Percentiles rank a stretch among this genome's conserved stretches.
Evolutionary conservation across 73 alveolate genomes (phyloP).

Genomic region (Tetrahymena thermophila): DNA sequence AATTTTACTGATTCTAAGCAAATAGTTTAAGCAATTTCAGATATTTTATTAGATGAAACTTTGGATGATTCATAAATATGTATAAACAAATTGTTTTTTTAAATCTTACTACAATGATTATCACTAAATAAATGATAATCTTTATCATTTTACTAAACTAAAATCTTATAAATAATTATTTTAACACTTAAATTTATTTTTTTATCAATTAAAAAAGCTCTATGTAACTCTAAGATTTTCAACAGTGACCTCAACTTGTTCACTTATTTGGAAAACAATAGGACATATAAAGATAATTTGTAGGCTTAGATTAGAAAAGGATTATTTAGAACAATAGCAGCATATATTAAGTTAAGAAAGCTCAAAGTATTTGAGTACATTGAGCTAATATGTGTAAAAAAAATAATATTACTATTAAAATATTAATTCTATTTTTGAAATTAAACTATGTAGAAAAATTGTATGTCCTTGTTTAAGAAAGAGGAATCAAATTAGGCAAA

Average conservation of each 20-base stretch:
- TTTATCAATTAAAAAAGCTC: not conserved
- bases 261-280: slow-evolving; percentile 6
- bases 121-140: too few species aligned
- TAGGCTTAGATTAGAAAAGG: slow-evolving; percentile 19
- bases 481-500: slow-evolving; percentile 30
- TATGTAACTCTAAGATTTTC: slow-evolving; percentile 11
- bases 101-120: not conserved
- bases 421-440: not conserved
- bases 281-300: slow-evolving; percentile 5
- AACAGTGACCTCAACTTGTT: slow-evolving; percentile 9
- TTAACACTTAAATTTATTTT: not conserved
- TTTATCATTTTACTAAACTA: too few species aligned
- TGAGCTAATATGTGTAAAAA: slow-evolving; percentile 5
- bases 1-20: not conserved
- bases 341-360: slow-evolving; percentile 3
- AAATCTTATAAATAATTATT: too few species aligned
- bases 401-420: not conserved
- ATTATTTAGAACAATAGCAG: slow-evolving; percentile 12
- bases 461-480: slow-evolving; percentile 4
- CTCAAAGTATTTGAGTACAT: not conserved
- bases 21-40: not conserved
- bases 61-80: not conserved
- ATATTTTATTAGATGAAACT: not conserved
- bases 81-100: not conserved
- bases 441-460: not conserved